Conservation (phyloP, 2,329 filamentous ascomycete genomes). For the Penicillium decumbens region DNA sequence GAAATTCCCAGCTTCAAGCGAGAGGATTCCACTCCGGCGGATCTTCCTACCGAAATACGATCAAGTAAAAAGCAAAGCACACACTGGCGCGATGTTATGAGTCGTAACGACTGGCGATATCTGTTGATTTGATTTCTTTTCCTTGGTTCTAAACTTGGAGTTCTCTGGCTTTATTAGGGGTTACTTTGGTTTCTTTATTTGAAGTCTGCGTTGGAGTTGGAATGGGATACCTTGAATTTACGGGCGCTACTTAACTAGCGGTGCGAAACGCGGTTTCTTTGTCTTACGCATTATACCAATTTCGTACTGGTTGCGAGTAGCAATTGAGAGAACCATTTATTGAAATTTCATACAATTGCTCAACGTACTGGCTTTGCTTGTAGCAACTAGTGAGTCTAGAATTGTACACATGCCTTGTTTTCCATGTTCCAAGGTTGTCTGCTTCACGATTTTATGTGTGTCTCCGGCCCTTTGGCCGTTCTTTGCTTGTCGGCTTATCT, state of each 20-base stretch:
- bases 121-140: slow-evolving; percentile 1
- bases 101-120: slow-evolving; percentile 2
- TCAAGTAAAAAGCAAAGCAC: slow-evolving; percentile 4
- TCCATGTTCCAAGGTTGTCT: no score
- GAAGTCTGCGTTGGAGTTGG: background rate
- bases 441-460: no score
- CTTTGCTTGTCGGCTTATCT: no score
- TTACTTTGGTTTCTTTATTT: background rate
- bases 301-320: background rate
- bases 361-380: no score
- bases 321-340: no score
- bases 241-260: background rate
- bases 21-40: background rate
- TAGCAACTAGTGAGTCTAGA: no score
- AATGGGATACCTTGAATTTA: background rate
- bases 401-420: no score
- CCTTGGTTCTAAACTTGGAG: background rate
- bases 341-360: no score
- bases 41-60: background rate
- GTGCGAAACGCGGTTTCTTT: background rate
- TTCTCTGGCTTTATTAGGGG: no score
- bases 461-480: no score
- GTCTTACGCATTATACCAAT: background rate
- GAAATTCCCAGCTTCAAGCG: background rate
- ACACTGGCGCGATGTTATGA: slow-evolving; percentile 6